Evolutionary conservation across 1,284 basidiomycete genomes (phyloP).

Genomic region (Trichosporon inkin): DNA sequence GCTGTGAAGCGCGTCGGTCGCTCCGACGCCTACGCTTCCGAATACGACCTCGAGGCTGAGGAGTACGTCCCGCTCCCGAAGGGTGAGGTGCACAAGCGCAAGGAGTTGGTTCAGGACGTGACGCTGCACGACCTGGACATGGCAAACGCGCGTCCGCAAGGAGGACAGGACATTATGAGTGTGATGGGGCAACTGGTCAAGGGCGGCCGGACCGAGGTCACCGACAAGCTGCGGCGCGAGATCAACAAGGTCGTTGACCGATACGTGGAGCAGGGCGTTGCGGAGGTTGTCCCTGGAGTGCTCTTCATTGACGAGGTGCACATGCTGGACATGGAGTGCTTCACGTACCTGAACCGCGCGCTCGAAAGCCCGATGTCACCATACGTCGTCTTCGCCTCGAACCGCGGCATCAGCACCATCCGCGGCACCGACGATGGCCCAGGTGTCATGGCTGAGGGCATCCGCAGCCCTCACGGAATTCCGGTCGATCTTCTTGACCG

Average conservation of each 20-base stretch:
- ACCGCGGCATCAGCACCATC: conserved; percentile 85
- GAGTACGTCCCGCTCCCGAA: conserved; percentile 97
- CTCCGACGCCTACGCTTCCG: conserved; percentile 97
- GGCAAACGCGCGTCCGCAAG: conserved; percentile 84
- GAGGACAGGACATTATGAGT: conserved; percentile 97
- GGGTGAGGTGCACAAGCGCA: conserved; percentile 95
- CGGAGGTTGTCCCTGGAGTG: conserved; percentile 94
- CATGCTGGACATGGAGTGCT: conserved; percentile 99
- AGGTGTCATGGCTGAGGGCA: conserved; percentile 57
- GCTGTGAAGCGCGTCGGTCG: conserved; percentile 97
- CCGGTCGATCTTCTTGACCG: conserved; percentile 91
- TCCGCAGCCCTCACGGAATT: conserved; percentile 87
- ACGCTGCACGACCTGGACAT: conserved; percentile 95
- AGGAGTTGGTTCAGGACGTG: conserved; percentile 96
- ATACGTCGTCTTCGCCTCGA: conserved; percentile 94
- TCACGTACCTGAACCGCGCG: conserved; percentile 94
- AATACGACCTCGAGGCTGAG: conserved; percentile 96
- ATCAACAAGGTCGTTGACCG: conserved; percentile 98
- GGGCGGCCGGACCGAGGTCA: conserved; percentile 90
- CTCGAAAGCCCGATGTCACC: conserved; percentile 95
- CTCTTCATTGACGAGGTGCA: conserved; percentile 99
- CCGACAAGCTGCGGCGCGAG: conserved; percentile 89
- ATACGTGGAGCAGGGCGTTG: conserved; percentile 97
- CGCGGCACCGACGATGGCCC: conserved; percentile 68
- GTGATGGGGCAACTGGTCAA: conserved; percentile 97